Conservation (phyloP, 1,284 basidiomycete genomes). For the Gymnopus androsaceus region DNA sequence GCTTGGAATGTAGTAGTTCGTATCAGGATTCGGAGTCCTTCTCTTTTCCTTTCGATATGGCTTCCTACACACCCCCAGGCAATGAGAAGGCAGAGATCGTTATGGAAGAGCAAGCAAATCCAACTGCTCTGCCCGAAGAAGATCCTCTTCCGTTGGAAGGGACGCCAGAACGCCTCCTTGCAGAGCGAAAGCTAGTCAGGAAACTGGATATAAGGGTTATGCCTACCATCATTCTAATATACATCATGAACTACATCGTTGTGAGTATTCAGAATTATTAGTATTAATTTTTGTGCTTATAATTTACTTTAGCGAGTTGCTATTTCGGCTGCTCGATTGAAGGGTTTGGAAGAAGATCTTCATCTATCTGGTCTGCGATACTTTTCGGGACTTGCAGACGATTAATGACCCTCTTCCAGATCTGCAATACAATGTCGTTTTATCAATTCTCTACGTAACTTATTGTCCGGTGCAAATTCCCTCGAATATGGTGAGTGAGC, state of each 20-base stretch:
- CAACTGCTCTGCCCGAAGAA: not conserved
- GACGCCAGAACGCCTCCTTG: slow-evolving; percentile 22
- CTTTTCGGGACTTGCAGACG: not conserved
- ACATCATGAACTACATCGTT: slow-evolving; percentile 71
- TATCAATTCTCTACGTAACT: slow-evolving; percentile 61
- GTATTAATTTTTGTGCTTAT: no score
- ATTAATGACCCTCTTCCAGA: slow-evolving; percentile 37
- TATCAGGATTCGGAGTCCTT: no score
- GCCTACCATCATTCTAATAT: slow-evolving; percentile 63
- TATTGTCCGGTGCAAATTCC: slow-evolving; percentile 66
- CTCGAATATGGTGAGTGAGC: slow-evolving; percentile 68
- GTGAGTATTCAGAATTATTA: no score
- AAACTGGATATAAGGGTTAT: slow-evolving; percentile 60
- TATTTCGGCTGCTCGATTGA: slow-evolving; percentile 58
- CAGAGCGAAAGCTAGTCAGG: slow-evolving; percentile 47
- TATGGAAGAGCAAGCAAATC: not conserved
- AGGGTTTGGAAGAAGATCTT: slow-evolving; percentile 63
- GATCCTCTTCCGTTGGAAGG: slow-evolving; percentile 18
- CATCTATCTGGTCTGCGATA: slow-evolving; percentile 41
- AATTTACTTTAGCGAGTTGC: no score
- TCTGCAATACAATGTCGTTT: slow-evolving; percentile 59
- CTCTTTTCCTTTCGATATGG: no score
- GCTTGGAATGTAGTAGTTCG: no score
- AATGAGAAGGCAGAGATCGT: slow-evolving; percentile 7
- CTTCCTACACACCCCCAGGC: not conserved